Conservation (phyloP, 305 asterid species). For the Lippia alba region DNA sequence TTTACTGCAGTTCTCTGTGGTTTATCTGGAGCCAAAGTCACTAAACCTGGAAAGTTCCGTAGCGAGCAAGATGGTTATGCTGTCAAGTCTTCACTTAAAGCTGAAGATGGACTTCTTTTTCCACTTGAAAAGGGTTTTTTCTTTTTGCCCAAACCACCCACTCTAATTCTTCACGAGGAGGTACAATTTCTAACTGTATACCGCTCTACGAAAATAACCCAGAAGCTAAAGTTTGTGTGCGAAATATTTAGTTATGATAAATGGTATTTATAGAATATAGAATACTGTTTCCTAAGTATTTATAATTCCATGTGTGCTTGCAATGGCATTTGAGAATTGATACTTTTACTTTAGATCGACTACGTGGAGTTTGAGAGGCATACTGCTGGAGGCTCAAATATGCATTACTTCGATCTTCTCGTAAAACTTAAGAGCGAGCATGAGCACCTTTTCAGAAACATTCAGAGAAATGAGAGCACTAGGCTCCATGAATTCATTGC, state of each 20-base stretch:
- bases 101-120: slow-evolving; percentile 99
- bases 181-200: slow-evolving; percentile 41
- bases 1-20: slow-evolving; percentile 82
- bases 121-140: slow-evolving; percentile 98
- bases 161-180: slow-evolving; percentile 97
- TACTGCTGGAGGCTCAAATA: slow-evolving; percentile 95
- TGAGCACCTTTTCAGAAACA: slow-evolving; percentile 98
- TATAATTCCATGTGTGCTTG: slow-evolving; percentile 13
- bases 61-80: slow-evolving; percentile 89
- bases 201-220: too few relatives aligned
- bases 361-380: slow-evolving; percentile 99
- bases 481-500: slow-evolving; percentile 71
- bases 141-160: slow-evolving; percentile 98
- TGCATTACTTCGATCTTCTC: slow-evolving; percentile 97
- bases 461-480: slow-evolving; percentile 90
- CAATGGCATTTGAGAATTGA: slow-evolving; percentile 32
- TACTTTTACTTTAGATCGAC: slow-evolving; percentile 60
- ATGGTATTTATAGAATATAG: too few relatives aligned
- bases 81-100: slow-evolving; percentile 97
- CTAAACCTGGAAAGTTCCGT: slow-evolving; percentile 93
- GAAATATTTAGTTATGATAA: too few relatives aligned
- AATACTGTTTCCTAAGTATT: too few relatives aligned
- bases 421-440: slow-evolving; percentile 89
- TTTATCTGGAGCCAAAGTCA: slow-evolving; percentile 89
- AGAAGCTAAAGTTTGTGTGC: too few relatives aligned